Evolutionary conservation across 192 early-diverging fungal genomes (phyloP), one percentile per base, ranked within the genome.

Genomic region (Backusella morwellensis): DNA sequence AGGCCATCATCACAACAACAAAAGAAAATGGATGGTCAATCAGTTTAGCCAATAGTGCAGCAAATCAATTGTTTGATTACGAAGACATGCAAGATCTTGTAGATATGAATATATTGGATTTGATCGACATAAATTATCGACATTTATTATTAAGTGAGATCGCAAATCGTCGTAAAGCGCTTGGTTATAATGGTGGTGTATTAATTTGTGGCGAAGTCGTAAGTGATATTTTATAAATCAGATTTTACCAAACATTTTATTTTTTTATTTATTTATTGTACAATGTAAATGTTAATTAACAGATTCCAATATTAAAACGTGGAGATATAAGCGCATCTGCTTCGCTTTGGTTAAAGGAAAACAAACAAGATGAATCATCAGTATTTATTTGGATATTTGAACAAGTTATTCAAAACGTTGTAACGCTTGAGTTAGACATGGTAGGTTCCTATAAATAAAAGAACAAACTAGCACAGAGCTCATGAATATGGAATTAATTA

Each of bases 371-470:
- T 54, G 88, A 83, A 1, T 70, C 83, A 50, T 70, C 80, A 0
- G 74, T 91, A 17, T 85, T 85, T 34, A 91, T 91, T 15, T 91
- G 90, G 90, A 88, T 91, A 26, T 86, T 91, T 73, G 88, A 91
- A 74, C 85, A 90, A 70, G 86, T 90, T 34, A 77, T 81, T 35
- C 88, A 91, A 75, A 78, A 73, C 15, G 36, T 74, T 12, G 77
- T 78, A 7, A 35, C 47, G 26, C 47, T 77, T 14, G 14, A 66
- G 21, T 36, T 81, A 1, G 50, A 81, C 47, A 34, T 7, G 6
- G 23, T 42, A 41, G 40, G 70, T 26, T 72, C 23, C n/a, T 14
- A 54, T 29, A 19, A 26, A 35, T 72, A 19, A 15, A 52, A 44
- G 3, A 9, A 63, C 12, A 63, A 2, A 63, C 4, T 14, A 9